A percentile compares a stretch with the other conserved stretches of the same genome.
phyloP scores from a whole-genome alignment of 306 rosid species.

The Lithocarpus polystachyus region DNA sequence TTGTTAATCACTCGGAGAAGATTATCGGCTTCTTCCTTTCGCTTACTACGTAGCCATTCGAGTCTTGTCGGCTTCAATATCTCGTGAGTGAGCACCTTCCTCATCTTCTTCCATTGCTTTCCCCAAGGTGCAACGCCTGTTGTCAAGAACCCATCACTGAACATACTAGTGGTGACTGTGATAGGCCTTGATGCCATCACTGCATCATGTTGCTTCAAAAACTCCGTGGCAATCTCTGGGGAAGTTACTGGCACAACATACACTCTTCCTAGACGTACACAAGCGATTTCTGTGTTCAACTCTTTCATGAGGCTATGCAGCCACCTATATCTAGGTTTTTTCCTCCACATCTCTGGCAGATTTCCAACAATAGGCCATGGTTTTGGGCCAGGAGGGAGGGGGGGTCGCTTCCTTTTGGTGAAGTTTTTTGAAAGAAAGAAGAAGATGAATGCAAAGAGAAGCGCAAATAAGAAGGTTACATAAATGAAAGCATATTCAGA shows the following conservation, averaged over 20 bases:
- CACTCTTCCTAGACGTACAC: constrained; percentile 39
- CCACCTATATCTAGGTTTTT: constrained; percentile 27
- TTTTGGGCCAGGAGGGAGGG: constrained; percentile 36
- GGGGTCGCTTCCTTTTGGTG: background rate
- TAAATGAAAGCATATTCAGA: background rate
- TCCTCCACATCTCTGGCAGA: constrained; percentile 36
- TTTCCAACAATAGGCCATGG: constrained; percentile 46
- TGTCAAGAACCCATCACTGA: constrained; percentile 1
- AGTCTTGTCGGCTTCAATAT: constrained; percentile 13
- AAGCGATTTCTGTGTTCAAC: constrained; percentile 38
- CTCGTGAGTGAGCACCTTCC: constrained; percentile 2
- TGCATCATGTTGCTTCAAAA: constrained; percentile 40
- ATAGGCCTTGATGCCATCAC: constrained; percentile 38
- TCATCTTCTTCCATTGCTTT: constrained; percentile 39
- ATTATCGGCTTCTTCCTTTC: constrained; percentile 39
- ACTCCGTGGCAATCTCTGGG: constrained; percentile 31
- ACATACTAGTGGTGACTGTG: constrained; percentile 9
- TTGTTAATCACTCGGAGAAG: constrained; percentile 29
- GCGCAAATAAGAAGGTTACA: background rate
- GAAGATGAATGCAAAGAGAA: background rate
- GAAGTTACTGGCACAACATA: constrained; percentile 35
- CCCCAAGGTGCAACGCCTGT: constrained; percentile 18
- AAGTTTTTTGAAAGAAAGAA: background rate
- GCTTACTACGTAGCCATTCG: constrained; percentile 27
- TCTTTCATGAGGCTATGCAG: constrained; percentile 34